Percentiles rank a stretch among this genome's conserved stretches.
phyloP scores from a whole-genome alignment of 2,329 filamentous ascomycete genomes.

The Sclerotiophoma versabilis region DNA sequence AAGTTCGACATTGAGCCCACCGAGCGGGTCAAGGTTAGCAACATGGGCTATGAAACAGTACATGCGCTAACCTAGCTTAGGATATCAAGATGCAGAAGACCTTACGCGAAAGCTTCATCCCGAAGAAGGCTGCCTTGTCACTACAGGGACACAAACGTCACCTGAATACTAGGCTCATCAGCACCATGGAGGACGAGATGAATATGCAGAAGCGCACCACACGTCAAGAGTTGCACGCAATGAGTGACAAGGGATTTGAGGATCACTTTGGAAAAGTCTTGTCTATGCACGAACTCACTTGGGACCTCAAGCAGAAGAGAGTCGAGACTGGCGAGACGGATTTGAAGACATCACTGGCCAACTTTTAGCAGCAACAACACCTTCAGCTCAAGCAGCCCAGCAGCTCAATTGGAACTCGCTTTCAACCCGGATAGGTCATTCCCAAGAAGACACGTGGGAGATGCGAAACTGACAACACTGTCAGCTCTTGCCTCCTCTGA shows the following conservation, averaged over 20 bases:
- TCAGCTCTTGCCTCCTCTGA: no score
- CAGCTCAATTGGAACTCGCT: no score
- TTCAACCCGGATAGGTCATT: no score
- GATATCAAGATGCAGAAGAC: not conserved
- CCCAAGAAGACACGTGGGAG: no score
- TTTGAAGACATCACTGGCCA: not conserved
- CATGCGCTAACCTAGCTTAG: slow-evolving; percentile 1
- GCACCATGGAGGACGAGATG: slow-evolving; percentile 21
- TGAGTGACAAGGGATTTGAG: slow-evolving; percentile 15
- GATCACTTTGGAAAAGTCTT: not conserved
- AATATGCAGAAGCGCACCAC: slow-evolving; percentile 15
- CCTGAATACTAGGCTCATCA: slow-evolving; percentile 8
- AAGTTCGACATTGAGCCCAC: not conserved
- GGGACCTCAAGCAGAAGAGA: slow-evolving; percentile 1
- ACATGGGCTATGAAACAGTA: not conserved
- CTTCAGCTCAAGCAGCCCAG: not conserved
- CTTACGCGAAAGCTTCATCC: not conserved
- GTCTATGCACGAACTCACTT: slow-evolving; percentile 14
- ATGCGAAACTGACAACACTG: no score
- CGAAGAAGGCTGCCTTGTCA: not conserved
- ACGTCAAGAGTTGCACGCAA: slow-evolving; percentile 5
- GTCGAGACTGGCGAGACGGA: not conserved
- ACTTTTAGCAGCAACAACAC: not conserved
- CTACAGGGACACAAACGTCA: not conserved
- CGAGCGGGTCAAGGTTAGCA: not conserved